Percentiles rank a stretch among this genome's conserved stretches.
These are phyloP conservation scores for Sisymbrium altissimum DNA, from an alignment of 345 rosid species.

Conservation along the genomic window DNA sequence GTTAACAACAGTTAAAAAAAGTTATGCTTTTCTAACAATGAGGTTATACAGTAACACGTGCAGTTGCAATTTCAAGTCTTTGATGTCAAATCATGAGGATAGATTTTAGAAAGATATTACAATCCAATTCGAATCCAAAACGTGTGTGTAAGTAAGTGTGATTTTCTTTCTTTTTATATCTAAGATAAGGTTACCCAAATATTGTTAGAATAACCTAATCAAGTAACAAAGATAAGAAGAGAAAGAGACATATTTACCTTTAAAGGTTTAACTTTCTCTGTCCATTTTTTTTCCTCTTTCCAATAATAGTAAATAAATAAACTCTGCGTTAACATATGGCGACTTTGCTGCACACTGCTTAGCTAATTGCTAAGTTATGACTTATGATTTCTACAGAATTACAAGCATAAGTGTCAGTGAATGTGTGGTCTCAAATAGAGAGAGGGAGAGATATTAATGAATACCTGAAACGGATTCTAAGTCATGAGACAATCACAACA, in stretches of 20 bases:
- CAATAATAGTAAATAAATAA: neutral
- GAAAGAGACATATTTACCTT: neutral
- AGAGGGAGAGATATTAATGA: neutral
- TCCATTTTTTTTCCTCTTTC: neutral
- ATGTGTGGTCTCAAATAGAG: neutral
- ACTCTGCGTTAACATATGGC: neutral
- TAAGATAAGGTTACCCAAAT: constrained; percentile 21
- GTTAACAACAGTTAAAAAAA: neutral
- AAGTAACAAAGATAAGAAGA: neutral
- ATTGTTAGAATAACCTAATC: constrained; percentile 3
- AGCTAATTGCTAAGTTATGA: constrained; percentile 7
- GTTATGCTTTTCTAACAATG: neutral
- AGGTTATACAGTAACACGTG: constrained; percentile 17
- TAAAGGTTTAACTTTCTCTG: constrained; percentile 3
- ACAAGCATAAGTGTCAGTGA: neutral
- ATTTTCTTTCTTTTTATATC: constrained; percentile 21
- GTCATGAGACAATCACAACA: constrained; percentile 26
- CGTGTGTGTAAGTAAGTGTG: constrained; percentile 1
- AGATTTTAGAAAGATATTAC: constrained; percentile 6
- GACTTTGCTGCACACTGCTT: constrained; percentile 20
- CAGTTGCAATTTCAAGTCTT: constrained; percentile 16
- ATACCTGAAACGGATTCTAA: constrained; percentile 15
- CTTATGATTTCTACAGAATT: constrained; percentile 11
- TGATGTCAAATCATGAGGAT: constrained; percentile 21
- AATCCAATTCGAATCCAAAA: constrained; percentile 16